Evolutionary conservation across 2,329 filamentous ascomycete genomes (phyloP), one percentile per base, ranked within the genome.

Genomic region (Xylaria sp.): DNA sequence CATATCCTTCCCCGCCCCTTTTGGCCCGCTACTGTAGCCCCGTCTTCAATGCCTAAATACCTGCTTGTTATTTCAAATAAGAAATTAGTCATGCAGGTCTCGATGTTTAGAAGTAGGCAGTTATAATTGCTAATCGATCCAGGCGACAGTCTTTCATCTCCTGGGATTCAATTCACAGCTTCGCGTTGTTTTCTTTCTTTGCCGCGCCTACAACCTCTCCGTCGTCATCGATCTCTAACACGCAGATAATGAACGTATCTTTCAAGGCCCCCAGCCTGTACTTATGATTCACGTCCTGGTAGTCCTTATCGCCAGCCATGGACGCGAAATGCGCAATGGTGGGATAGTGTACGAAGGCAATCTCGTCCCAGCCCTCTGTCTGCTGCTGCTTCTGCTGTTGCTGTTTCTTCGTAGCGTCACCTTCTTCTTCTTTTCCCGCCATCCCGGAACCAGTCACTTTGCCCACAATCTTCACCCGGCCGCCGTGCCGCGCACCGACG

Each of bases 291-390:
- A 73, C 69, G 9, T 74, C 73, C 55, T 77, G 75, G 23, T 77
- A 77, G 25, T 76, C 74, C 4, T 37, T 57, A 48, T 70, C 73
- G 18, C 68, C 68, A 1, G 74, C 71, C 77, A 78, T 90, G 75
- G 89, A 87, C 52, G 85, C 85, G 74, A 91, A 91, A 77, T 91
- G 88, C 70, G 78, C 71, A 44, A 90, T 85, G 60, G 84, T 88
- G 2, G 89, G 88, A 78, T 91, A 91, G 80, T 90, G 88, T 65
- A 89, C 89, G 52, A 91, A 81, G 0, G 89, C 88, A 70, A 91
- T 83, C 78, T 91, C 89, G 76, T 91, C 86, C 89, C 89, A 91
- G 62, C 79, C 80, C 63, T 69, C 57, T 58, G 50, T 37, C 46
- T 48, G 51, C 23, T 28, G n/a, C 6, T 46, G 5, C n/a, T n/a